phyloP scores from a whole-genome alignment of 2,329 filamentous ascomycete species.

The Rhytidhysteron rufulum region DNA sequence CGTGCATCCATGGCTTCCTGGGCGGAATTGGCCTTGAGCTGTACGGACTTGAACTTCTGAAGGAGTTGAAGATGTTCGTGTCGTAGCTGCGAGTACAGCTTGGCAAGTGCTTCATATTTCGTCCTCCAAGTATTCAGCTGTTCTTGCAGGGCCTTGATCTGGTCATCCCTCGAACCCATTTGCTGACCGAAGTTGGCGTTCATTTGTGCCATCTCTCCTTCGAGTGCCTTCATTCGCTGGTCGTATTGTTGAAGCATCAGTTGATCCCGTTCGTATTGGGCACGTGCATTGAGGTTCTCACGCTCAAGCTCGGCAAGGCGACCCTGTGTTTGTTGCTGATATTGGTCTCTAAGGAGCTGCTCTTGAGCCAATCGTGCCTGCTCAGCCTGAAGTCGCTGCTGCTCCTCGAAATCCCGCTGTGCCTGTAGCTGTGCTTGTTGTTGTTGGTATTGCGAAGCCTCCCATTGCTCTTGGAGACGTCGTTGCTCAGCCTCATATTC shows the following conservation, averaged over 20 bases:
- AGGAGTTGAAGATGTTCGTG: slow-evolving; percentile 92
- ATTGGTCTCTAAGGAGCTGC: slow-evolving; percentile 81
- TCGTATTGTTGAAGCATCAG: slow-evolving; percentile 97
- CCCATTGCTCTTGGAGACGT: slow-evolving; percentile 81
- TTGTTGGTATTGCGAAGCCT: slow-evolving; percentile 75
- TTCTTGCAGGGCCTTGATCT: slow-evolving; percentile 87
- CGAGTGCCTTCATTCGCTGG: slow-evolving; percentile 83
- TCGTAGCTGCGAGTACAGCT: slow-evolving; percentile 92
- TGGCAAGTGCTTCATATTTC: slow-evolving; percentile 95
- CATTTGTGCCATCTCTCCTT: slow-evolving; percentile 79
- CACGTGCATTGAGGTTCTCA: slow-evolving; percentile 89
- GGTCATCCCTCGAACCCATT: slow-evolving; percentile 84
- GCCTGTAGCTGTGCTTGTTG: slow-evolving; percentile 79
- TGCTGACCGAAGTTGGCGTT: slow-evolving; percentile 83
- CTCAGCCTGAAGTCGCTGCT: slow-evolving; percentile 81
- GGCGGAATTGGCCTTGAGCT: slow-evolving; percentile 92
- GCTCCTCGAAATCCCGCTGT: slow-evolving; percentile 93
- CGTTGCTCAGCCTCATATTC: slow-evolving; percentile 94
- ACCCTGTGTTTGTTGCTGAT: slow-evolving; percentile 89
- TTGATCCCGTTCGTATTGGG: slow-evolving; percentile 96
- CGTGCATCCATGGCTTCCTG: slow-evolving; percentile 94
- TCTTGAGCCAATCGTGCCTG: slow-evolving; percentile 90
- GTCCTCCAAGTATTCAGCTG: slow-evolving; percentile 97
- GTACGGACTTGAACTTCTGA: slow-evolving; percentile 93
- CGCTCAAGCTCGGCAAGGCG: slow-evolving; percentile 92